Conservation (phyloP, 768 basidiomycete genomes). For the Leucosporidium creatinivorum region DNA sequence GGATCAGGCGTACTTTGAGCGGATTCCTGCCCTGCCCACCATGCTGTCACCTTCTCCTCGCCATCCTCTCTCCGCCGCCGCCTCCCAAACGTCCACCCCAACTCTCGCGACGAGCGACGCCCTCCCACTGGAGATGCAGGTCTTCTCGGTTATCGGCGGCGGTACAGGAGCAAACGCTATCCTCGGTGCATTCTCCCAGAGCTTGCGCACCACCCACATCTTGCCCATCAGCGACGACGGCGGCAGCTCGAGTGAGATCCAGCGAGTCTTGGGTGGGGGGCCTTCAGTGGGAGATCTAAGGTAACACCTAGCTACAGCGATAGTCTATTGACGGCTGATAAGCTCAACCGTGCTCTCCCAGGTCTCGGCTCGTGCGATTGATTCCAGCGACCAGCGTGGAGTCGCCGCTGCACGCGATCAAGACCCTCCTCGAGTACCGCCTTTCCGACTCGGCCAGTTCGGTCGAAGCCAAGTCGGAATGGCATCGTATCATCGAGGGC, state of each 20-base stretch:
- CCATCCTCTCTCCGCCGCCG: neutral
- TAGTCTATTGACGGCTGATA: too few species aligned
- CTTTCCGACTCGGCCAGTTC: conserved; percentile 63
- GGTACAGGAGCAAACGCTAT: conserved; percentile 27
- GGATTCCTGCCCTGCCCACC: neutral
- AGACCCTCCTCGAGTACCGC: conserved; percentile 68
- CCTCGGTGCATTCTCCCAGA: neutral
- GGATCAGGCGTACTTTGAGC: too few species aligned
- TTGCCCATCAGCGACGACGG: conserved; percentile 31
- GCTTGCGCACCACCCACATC: neutral
- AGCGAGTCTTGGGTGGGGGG: conserved; percentile 18
- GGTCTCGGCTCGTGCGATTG: conserved; percentile 28
- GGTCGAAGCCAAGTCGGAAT: conserved; percentile 73
- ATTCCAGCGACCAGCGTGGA: conserved; percentile 5
- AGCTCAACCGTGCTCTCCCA: too few species aligned
- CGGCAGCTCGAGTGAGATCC: conserved; percentile 19
- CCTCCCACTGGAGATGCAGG: neutral
- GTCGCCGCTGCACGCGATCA: conserved; percentile 56
- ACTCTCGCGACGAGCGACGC: neutral
- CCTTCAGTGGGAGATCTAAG: conserved; percentile 26
- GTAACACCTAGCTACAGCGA: too few species aligned
- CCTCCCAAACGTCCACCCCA: neutral
- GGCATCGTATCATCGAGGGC: conserved; percentile 68
- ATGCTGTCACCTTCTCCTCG: neutral
- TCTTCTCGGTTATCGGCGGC: conserved; percentile 21